Base-by-base conservation (phyloP, 2,329 filamentous ascomycete species). In the Ophioceras dolichostomum region DNA sequence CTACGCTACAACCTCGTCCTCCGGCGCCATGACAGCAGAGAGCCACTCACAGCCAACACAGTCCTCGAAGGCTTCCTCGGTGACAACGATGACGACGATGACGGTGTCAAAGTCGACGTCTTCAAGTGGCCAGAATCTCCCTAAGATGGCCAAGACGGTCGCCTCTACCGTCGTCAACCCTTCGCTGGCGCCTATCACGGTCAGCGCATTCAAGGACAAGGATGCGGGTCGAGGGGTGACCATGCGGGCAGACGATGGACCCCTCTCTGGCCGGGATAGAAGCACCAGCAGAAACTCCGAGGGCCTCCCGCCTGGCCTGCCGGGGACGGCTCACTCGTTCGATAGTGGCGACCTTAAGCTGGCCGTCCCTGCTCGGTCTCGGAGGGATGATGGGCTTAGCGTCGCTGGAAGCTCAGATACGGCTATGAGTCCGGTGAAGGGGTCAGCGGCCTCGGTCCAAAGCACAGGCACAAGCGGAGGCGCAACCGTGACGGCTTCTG, bases 1-100 rank as follows among this genome's bases (percentile, higher is more conserved):
- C 9, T 47, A 56, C 6, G 50, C 60, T 13, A 57, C 60, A 32
- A 49, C 55, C n/a, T 58, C 63, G 10, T 56, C 62, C 4, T 49
- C 61, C 1, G 55, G 51, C 8, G 46, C 49, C 21, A 47, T 51
- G 10, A 54, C 57, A 0, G 47, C 49, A n/a, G 66, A 73, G 17
- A 52, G 53, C 38, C 59, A 62, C 36, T 55, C 61, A 8, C 61
- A 65, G 21, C 48, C 54, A 17, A 52, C 58, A 10, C 57, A 58
- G 35, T 60, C 64, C 1, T 62, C 67, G n/a, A 72, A 66, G 39
- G 52, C 65, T 5, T 64, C 65, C 9, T 67, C 68, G 9, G 59
- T 66, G 31, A 59, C 62, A n/a, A 61, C 67, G 9, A 59, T 66
- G 31, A 59, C 62, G n/a, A 61, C 67, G 10, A 55, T 65, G 43